Base-by-base conservation (phyloP, 177 flowering plant species). In the Vitis hybrid region DNA sequence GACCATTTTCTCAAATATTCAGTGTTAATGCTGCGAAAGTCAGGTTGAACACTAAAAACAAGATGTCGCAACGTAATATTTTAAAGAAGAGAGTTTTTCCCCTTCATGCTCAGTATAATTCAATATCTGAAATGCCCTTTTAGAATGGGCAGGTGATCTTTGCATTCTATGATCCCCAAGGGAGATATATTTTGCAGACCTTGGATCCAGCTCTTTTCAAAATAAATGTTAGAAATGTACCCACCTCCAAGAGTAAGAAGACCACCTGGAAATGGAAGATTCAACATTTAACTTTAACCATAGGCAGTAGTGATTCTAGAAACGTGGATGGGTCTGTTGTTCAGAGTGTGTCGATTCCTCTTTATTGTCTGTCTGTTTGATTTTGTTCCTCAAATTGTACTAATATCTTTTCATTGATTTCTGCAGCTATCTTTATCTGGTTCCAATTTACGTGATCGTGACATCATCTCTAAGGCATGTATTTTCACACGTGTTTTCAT, bases 341-440 rank as follows among this genome's bases (percentile, higher is more conserved):
- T 23, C 26, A 23, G 26, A 23, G 0, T 34, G 45, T 34, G 6
- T 34, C 0, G 45, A 34, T 34, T 34, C 45, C 45, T 34, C 45
- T 34, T 34, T 34, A 34, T 6, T 6, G 45, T 34, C 7, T 34
- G 45, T 6, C 5, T 4, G 9, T 54, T 66, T 40, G 10, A 52
- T 13, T 21, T 17, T 45, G 40, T 10, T 49, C 12, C 63, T 52
- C 34, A 4, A n/a, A 11, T 52, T 54, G 18, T 68, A 49, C 55
- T 70, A 5, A 66, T 74, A 23, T 67, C 10, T 45, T 72, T 68
- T 26, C 12, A 30, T 30, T 61, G 62, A 19, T 77, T 54, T 34
- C 15, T 84, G 82, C 91, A 90, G 95, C 62, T 90, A 30, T 86
- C 92, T 21, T 58, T 89, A 7, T 86, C 92, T 52, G 97, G 93